phyloP scores from a whole-genome alignment of 805 yeast genomes.

The Yarrowia porcina region DNA sequence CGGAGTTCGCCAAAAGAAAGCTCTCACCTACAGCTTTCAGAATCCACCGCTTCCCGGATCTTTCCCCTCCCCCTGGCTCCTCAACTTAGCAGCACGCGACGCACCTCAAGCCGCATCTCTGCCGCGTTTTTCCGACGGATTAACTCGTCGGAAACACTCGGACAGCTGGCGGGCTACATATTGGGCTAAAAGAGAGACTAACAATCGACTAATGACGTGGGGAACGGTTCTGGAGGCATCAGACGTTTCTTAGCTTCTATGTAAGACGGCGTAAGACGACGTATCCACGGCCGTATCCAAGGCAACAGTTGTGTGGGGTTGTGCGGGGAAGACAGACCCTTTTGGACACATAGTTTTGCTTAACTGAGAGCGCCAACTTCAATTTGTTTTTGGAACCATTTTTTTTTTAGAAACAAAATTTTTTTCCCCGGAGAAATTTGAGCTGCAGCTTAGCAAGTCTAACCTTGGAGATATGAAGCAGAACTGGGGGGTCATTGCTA shows the following conservation, averaged over 20 bases:
- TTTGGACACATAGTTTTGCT: background rate
- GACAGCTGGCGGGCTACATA: background rate
- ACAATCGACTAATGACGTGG: background rate
- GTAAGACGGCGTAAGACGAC: too few species aligned
- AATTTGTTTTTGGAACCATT: background rate
- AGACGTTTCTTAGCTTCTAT: too few species aligned
- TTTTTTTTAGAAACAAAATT: background rate
- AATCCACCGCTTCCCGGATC: too few species aligned
- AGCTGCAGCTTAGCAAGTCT: background rate
- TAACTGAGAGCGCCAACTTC: too few species aligned
- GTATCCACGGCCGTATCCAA: too few species aligned
- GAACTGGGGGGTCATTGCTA: constrained; percentile 7
- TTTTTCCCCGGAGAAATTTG: constrained; percentile 21
- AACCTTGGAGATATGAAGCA: background rate
- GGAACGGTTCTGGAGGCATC: too few species aligned
- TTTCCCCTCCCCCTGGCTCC: background rate
- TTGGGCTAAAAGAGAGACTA: background rate
- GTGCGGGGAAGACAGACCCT: background rate
- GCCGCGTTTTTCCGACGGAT: constrained; percentile 25
- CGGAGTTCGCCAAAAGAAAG: background rate
- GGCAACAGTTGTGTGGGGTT: too few species aligned
- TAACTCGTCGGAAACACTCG: constrained; percentile 16
- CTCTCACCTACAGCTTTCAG: background rate
- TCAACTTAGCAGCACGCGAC: background rate
- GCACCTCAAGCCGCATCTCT: constrained; percentile 7